Percentiles rank a stretch among this genome's conserved stretches.
Evolutionary conservation across 1,284 basidiomycete species (phyloP).

Genomic region (Apiotrichum montevideense): DNA sequence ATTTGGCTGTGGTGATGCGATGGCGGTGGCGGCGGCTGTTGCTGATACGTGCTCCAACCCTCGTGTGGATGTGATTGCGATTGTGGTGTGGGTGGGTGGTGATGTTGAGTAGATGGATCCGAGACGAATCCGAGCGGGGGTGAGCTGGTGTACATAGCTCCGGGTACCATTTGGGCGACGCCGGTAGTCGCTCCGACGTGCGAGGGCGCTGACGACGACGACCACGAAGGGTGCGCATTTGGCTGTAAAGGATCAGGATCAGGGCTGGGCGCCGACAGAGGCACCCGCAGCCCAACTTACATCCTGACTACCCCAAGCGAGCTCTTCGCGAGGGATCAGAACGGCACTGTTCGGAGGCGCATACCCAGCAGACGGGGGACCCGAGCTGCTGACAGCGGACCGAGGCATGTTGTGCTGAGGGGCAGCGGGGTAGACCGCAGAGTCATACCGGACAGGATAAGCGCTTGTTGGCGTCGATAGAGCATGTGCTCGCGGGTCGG

Average conservation of each 20-base stretch:
- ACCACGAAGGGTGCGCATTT: not conserved
- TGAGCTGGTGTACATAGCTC: not conserved
- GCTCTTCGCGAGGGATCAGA: slow-evolving; percentile 5
- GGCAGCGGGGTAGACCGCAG: slow-evolving; percentile 24
- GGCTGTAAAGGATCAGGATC: slow-evolving; percentile 2
- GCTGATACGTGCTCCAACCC: not conserved
- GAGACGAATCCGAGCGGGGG: not conserved
- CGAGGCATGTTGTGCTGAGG: slow-evolving; percentile 25
- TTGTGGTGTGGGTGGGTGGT: not conserved
- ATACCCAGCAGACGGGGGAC: not conserved
- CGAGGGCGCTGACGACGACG: not conserved
- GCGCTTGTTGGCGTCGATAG: slow-evolving; percentile 16
- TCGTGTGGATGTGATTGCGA: not conserved
- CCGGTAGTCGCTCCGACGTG: not conserved
- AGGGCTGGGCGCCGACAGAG: slow-evolving; percentile 17
- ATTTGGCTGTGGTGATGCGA: not conserved
- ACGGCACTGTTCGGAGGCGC: not conserved
- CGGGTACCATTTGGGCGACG: not conserved
- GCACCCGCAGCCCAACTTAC: slow-evolving; percentile 17
- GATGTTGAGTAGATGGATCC: not conserved
- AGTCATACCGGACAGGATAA: slow-evolving; percentile 30
- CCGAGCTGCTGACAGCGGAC: slow-evolving; percentile 12
- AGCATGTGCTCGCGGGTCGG: slow-evolving; percentile 30
- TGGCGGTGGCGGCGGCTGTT: not conserved
- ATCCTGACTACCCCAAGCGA: slow-evolving; percentile 19